Base-by-base conservation (phyloP, 805 yeast genomes). In the Spathaspora girioi region DNA sequence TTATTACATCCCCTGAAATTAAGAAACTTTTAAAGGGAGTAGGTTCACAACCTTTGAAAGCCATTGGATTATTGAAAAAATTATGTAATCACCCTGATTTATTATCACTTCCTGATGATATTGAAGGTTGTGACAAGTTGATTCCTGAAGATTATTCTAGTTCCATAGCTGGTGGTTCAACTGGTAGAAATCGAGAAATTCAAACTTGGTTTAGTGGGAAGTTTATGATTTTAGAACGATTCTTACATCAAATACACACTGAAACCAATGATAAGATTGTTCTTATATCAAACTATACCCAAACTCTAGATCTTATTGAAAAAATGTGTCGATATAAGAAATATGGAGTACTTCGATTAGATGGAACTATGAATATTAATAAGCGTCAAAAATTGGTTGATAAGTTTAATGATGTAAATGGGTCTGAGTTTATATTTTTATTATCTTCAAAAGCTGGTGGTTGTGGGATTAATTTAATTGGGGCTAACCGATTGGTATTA, bases 361-460 rank as follows among this genome's bases (percentile, higher is more conserved):
- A 94, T 67, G 99, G 99, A 32, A 87, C 97, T 0, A 82, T 93
- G 90, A 83, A 80, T 50, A 91, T 94, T 51, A 89, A 87, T 69
- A 94, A 94, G 65, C 81, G 99, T 56, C 98, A 94, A 62, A 90
- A 88, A 59, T 74, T 93, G 31, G 99, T 94, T 17, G 98, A 93
- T 67, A 74, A 79, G 58, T 92, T 94, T 69, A 94, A 94, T 63
- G 87, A 94, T 60, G 97, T 97, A 1, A 87, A 88, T 44, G 87
- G 91, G 1, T 77, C 83, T 1, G 97, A 92, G 57, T 94, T 93
- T 66, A 83, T 94, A 1, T 94, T 94, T 60, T 74, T 94, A 53
- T 73, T 94, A 48, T 89, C 97, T 64, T 89, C 97, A 7, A 94
- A 94, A 67, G 99, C 99, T 1, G 99, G 99, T 60, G 99, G 99